Conservation (phyloP, 1,139 yeast genomes). For the Geotrichum phurueaensis region DNA sequence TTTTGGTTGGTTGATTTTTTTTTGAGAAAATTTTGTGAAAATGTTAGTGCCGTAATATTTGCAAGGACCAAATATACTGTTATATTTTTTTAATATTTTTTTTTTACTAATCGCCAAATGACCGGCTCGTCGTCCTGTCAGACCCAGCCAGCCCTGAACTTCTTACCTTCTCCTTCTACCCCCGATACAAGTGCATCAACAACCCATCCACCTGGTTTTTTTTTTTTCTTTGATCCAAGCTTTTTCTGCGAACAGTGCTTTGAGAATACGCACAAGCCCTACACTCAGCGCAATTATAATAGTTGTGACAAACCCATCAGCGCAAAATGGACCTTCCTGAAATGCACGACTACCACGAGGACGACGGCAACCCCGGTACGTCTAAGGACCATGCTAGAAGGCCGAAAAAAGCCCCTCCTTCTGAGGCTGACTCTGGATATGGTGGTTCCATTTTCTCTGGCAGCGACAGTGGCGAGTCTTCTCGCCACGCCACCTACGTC, state of each 20-base stretch:
- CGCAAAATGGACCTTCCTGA: constrained; percentile 3
- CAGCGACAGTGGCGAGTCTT: constrained; percentile 8
- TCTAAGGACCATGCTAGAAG: constrained; percentile 14
- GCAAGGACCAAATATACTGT: background rate
- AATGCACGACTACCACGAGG: background rate
- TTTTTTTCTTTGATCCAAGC: no score
- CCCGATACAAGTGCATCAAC: background rate
- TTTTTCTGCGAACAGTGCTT: background rate
- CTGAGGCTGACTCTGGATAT: constrained; percentile 26
- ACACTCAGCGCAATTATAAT: background rate
- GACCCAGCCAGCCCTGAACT: background rate
- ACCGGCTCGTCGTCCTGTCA: background rate
- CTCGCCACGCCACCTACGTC: constrained; percentile 14
- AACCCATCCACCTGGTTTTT: background rate
- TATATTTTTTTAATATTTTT: background rate
- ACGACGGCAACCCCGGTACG: constrained; percentile 18
- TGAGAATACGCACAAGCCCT: background rate
- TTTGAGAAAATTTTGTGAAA: background rate
- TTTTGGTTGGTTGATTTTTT: background rate
- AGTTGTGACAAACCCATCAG: constrained; percentile 2
- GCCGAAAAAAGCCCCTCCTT: background rate
- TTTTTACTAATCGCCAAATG: background rate
- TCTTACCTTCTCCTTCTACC: background rate
- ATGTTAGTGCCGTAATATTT: background rate
- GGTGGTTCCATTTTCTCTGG: constrained; percentile 24